Evolutionary conservation across 495 filamentous ascomycete species (phyloP), one percentile per base, ranked within the genome.

Genomic region (Penicillium coprophilum): DNA sequence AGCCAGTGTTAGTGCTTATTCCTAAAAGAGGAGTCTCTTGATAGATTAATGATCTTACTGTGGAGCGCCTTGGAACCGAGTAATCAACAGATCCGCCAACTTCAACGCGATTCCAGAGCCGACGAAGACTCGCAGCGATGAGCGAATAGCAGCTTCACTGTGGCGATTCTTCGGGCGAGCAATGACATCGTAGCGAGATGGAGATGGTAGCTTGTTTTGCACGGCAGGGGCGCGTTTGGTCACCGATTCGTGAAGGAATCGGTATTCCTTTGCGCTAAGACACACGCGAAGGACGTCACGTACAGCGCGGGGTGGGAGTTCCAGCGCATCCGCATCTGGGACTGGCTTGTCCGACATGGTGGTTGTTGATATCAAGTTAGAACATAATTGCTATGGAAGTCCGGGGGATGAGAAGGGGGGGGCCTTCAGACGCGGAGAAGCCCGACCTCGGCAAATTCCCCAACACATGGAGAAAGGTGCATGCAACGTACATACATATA

Each of bases 251-350:
- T 96, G 89, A 21, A 96, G 82, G 3, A 85, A 76, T 58, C 87
- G 82, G 72, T 96, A 96, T 67, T 96, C 92, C 69, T 86, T 85
- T 44, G 87, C 85, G 70, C 87, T 92, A 44, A 96, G 82, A 54
- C 86, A 90, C 71, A 94, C 87, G 59, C 91, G 84, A 50, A 96
- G 79, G 39, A 88, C 85, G 71, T 91, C 92, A 71, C 88, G 89
- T 28, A 75, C 57, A 7, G 70, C 24, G 0, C 68, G 64, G 0
- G 71, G 64, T 39, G 65, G 58, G 19, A 71, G 28, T 30, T 63
- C 62, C 13, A 43, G 41, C 9, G 28, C 31, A 31, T 59, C 57
- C 41, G n/a, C n/a, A n/a, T 46, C 52, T 19, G 58, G 20, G 20
- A 27, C 40, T 44, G 65, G 11, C 10, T 40, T 46, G 51, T 46